A percentile compares a stretch with the other conserved stretches of the same genome.
phyloP scores from a whole-genome alignment of 768 basidiomycete genomes.

The Agaricus blazei region DNA sequence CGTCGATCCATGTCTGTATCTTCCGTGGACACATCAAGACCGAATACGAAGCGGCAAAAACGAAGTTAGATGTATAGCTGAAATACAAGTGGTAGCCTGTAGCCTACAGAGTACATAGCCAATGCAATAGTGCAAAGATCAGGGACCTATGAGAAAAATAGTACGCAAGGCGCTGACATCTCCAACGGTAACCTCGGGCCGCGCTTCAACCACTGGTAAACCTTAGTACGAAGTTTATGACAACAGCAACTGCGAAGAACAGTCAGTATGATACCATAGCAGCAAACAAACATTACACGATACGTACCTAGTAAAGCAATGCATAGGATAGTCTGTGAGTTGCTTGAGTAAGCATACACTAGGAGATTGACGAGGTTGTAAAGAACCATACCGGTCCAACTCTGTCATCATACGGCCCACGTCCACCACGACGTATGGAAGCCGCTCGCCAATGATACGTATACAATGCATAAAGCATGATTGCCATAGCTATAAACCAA shows the following conservation, averaged over 20 bases:
- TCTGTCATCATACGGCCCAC: constrained; percentile 95
- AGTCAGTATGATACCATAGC: constrained; percentile 1
- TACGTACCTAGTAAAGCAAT: constrained; percentile 69
- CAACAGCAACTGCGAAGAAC: constrained; percentile 59
- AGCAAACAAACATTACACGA: not conserved
- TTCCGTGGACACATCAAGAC: constrained; percentile 64
- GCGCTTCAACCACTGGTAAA: constrained; percentile 44
- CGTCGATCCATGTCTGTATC: constrained; percentile 71
- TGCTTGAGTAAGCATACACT: constrained; percentile 1
- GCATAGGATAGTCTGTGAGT: constrained; percentile 71
- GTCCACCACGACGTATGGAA: constrained; percentile 85
- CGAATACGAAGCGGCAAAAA: constrained; percentile 55
- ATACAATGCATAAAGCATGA: constrained; percentile 94
- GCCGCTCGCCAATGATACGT: constrained; percentile 97
- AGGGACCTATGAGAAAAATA: not conserved
- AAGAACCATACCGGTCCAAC: constrained; percentile 77
- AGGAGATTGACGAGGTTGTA: constrained; percentile 6
- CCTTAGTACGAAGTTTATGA: constrained; percentile 81
- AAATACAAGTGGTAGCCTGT: not conserved
- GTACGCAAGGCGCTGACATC: not conserved
- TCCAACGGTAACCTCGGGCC: not conserved
- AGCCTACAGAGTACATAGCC: not conserved
- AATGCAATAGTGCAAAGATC: not conserved
- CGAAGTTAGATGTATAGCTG: constrained; percentile 29
- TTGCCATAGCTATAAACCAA: constrained; percentile 70